phyloP scores from a whole-genome alignment of 176 grass and related monocot species.

The Bonia amplexicaulis region DNA sequence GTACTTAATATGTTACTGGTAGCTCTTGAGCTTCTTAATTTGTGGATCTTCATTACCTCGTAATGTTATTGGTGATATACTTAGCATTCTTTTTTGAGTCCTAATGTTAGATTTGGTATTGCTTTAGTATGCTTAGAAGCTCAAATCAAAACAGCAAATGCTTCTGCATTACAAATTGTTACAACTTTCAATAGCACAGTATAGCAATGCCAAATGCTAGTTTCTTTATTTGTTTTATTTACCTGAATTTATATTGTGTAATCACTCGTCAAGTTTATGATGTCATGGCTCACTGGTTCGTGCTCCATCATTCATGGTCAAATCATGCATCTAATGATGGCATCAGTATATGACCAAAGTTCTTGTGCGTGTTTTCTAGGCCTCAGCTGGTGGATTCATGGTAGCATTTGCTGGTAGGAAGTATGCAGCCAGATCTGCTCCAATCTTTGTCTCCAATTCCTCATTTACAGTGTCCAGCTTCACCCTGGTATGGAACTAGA shows the following conservation, averaged over 20 bases:
- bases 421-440: conserved; percentile 74
- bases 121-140: neutral
- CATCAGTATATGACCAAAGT: conserved; percentile 1
- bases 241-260: neutral
- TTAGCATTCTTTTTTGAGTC: neutral
- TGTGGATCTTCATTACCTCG: neutral
- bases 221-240: neutral
- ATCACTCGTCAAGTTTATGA: neutral
- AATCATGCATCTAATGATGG: conserved; percentile 12
- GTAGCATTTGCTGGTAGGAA: conserved; percentile 97
- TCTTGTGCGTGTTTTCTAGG: conserved; percentile 46
- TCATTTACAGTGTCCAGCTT: conserved; percentile 78
- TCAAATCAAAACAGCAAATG: neutral
- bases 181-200: neutral
- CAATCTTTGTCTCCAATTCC: conserved; percentile 59
- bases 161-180: neutral
- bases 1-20: neutral
- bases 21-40: neutral
- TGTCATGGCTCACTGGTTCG: neutral
- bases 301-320: neutral
- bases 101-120: neutral
- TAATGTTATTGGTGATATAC: neutral
- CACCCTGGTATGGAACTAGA: conserved; percentile 70
- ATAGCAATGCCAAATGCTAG: neutral
- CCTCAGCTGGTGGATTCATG: conserved; percentile 77